phyloP scores from a whole-genome alignment of 805 yeast genomes.

The Zygotorulaspora sp. region DNA sequence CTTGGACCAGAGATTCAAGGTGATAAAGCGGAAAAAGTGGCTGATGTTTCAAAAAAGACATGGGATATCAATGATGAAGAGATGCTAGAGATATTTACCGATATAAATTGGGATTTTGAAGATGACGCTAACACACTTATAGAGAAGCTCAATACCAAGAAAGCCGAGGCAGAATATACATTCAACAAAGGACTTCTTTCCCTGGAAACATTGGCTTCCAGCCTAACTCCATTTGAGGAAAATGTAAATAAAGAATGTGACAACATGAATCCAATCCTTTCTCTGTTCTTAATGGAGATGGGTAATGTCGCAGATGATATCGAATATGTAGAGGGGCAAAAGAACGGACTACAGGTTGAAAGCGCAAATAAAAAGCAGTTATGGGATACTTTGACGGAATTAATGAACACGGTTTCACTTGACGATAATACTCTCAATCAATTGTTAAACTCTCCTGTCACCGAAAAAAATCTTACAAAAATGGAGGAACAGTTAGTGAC shows the following conservation, averaged over 20 bases:
- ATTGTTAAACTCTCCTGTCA: conserved; percentile 46
- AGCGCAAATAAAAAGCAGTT: conserved; percentile 75
- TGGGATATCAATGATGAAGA: conserved; percentile 39
- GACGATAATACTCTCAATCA: conserved; percentile 49
- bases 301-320: conserved; percentile 65
- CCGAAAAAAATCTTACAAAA: conserved; percentile 41
- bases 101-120: conserved; percentile 66
- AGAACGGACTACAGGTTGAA: conserved; percentile 78
- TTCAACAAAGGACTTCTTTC: conserved; percentile 54
- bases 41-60: conserved; percentile 1
- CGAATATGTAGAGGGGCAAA: conserved; percentile 63
- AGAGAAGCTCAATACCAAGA: conserved; percentile 52
- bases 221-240: conserved; percentile 41
- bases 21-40: neutral
- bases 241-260: conserved; percentile 51
- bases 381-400: conserved; percentile 62
- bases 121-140: conserved; percentile 61
- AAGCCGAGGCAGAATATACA: conserved; percentile 57
- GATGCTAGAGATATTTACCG: conserved; percentile 59
- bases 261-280: conserved; percentile 49
- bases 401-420: conserved; percentile 66
- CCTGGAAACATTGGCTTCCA: conserved; percentile 42
- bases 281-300: conserved; percentile 56
- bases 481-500: conserved; percentile 55
- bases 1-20: too few relatives aligned